These are phyloP conservation scores for Trypanosoma cruzi DNA, from an alignment of 208 protist species.

Conservation along the genomic window DNA sequence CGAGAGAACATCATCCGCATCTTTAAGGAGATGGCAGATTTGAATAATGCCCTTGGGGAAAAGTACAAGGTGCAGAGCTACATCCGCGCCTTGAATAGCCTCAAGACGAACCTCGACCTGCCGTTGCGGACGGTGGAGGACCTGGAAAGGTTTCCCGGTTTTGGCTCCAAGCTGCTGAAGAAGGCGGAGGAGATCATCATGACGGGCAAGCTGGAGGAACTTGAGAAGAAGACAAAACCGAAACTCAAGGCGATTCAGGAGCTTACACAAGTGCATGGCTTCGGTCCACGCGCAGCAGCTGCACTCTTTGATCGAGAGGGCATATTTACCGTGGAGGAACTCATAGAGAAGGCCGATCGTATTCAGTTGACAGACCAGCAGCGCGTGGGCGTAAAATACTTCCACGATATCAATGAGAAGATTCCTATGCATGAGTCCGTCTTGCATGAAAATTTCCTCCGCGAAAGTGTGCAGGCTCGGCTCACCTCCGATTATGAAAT, in stretches of 20 bases:
- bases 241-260: constrained; percentile 91
- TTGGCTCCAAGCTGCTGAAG: constrained; percentile 83
- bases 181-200: constrained; percentile 91
- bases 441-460: constrained; percentile 81
- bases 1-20: constrained; percentile 90
- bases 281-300: constrained; percentile 81
- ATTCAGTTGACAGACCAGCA: constrained; percentile 81
- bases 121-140: constrained; percentile 71
- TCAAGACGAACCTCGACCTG: constrained; percentile 87
- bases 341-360: constrained; percentile 78
- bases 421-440: constrained; percentile 93
- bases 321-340: constrained; percentile 91
- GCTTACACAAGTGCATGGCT: constrained; percentile 88
- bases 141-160: constrained; percentile 71
- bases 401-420: constrained; percentile 92
- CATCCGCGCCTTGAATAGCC: constrained; percentile 75
- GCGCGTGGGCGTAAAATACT: constrained; percentile 89
- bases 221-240: constrained; percentile 90
- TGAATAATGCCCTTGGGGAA: constrained; percentile 89
- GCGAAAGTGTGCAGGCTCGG: constrained; percentile 52
- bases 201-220: constrained; percentile 88
- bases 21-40: constrained; percentile 88
- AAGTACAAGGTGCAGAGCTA: constrained; percentile 91
- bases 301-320: constrained; percentile 88
- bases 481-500: constrained; percentile 79